Percentiles rank a stretch among this genome's conserved stretches.
Conservation (phyloP, 2,329 filamentous ascomycete genomes). For the Trichoderma brevicompactum region DNA sequence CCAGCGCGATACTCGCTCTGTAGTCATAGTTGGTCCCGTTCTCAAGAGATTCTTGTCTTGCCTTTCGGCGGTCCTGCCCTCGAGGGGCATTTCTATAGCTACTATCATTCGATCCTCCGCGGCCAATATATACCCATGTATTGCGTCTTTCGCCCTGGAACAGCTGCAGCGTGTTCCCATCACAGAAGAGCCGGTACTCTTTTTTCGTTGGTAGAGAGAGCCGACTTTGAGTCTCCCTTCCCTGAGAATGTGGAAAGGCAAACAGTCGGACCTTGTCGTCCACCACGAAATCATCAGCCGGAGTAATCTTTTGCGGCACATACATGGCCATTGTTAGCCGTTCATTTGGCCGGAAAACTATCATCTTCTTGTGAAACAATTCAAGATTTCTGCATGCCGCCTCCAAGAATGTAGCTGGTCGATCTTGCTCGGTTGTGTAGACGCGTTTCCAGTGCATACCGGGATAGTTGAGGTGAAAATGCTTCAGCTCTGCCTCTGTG, state of each 20-base stretch:
- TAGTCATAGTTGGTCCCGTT: conserved; percentile 21
- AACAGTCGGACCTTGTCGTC: conserved; percentile 44
- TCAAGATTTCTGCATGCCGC: conserved; percentile 38
- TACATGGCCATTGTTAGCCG: conserved; percentile 47
- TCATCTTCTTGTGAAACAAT: conserved; percentile 46
- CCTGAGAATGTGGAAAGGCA: conserved; percentile 45
- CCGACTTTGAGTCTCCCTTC: conserved; percentile 39
- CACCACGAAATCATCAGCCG: conserved; percentile 42
- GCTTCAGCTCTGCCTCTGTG: conserved; percentile 37
- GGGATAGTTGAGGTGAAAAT: conserved; percentile 42
- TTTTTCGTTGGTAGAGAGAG: conserved; percentile 44
- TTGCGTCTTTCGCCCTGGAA: conserved; percentile 43
- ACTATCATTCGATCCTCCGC: conserved; percentile 40
- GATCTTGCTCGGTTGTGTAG: conserved; percentile 41
- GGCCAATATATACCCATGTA: conserved; percentile 45
- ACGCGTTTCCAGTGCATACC: conserved; percentile 46
- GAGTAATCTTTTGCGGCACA: conserved; percentile 42
- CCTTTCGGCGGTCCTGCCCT: conserved; percentile 21
- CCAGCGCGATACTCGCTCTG: conserved; percentile 42
- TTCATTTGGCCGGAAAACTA: conserved; percentile 42
- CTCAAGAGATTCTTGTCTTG: conserved; percentile 14
- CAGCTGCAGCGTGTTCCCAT: conserved; percentile 44
- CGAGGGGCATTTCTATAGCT: conserved; percentile 36
- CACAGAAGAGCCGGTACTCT: conserved; percentile 45
- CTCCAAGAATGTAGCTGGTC: conserved; percentile 44